Conservation (phyloP, 306 rosid species). For the Inga oerstediana region DNA sequence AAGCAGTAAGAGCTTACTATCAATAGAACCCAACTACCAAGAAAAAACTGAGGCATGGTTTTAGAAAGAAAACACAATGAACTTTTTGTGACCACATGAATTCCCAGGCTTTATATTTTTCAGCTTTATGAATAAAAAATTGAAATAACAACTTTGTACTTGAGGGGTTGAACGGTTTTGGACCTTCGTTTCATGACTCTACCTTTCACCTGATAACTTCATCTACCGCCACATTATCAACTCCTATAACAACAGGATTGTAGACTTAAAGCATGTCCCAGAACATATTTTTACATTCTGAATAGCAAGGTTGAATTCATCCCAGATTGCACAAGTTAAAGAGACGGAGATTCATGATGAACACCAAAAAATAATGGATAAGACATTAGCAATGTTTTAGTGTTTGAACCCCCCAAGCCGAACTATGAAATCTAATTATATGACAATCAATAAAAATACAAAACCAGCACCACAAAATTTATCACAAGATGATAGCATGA, state of each 20-base stretch:
- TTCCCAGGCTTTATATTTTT: background rate
- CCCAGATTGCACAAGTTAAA: background rate
- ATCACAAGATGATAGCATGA: background rate
- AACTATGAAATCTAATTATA: background rate
- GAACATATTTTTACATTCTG: background rate
- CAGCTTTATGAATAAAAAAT: background rate
- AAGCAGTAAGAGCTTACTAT: background rate
- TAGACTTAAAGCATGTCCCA: background rate
- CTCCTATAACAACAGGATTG: background rate
- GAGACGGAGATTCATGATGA: background rate
- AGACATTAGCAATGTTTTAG: background rate
- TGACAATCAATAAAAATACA: background rate
- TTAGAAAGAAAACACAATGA: background rate
- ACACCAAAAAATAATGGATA: background rate
- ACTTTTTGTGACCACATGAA: background rate
- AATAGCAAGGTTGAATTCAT: background rate
- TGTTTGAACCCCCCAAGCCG: constrained; percentile 2
- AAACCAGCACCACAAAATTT: background rate
- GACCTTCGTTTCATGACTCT: background rate
- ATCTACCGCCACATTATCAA: background rate
- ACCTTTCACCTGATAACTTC: background rate
- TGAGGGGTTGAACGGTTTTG: background rate
- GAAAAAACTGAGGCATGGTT: background rate
- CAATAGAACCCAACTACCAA: constrained; percentile 18
- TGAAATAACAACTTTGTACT: background rate